Evolutionary conservation across 2,329 filamentous ascomycete genomes (phyloP), one percentile per base, ranked within the genome.

Genomic region (Fusarium falciforme): DNA sequence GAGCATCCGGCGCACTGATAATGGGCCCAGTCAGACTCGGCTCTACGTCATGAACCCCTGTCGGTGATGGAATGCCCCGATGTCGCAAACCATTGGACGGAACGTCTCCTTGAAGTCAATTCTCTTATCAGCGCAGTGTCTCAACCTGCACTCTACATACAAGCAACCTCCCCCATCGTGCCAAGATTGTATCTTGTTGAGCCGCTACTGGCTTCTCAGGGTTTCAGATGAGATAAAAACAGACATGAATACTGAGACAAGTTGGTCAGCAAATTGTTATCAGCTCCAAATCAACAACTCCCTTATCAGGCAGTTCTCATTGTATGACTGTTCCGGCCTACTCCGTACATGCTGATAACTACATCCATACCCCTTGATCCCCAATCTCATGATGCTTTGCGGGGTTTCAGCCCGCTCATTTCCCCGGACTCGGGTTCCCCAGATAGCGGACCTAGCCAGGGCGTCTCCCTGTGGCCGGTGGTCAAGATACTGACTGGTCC

Each of bases 41-140:
- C 66, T 70, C 68, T 59, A 72, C 72, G 72, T 75, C 72, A 75
- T 70, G 35, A 33, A 74, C 42, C 72, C 72, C 59, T 72, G 72
- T 58, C 36, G 38, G 49, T 49, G 60, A 29, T 63, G 71, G 22
- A 54, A 54, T 54, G 25, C 49, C 68, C 27, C 22, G 25, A 35
- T 27, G 33, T 54, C 49, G 49, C 49, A 52, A 29, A 12, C 2
- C 47, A 52, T 52, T 52, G 47, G 47, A 52, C 25, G 47, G 44
- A 29, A 29, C 25, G 49, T 54, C 27, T 31, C 47, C 17, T 20
- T 31, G 22, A 22, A 31, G 38, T 60, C 49, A 33, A 54, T 33
- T 54, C 49, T 54, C 49, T 54, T 54, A 54, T 54, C 49, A 54
- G 49, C 16, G 25, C 27, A 54, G 25, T 54, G 27, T 54, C 49